Evolutionary conservation across 805 yeast species (phyloP).

Genomic region (Ogataea pilisensis): DNA sequence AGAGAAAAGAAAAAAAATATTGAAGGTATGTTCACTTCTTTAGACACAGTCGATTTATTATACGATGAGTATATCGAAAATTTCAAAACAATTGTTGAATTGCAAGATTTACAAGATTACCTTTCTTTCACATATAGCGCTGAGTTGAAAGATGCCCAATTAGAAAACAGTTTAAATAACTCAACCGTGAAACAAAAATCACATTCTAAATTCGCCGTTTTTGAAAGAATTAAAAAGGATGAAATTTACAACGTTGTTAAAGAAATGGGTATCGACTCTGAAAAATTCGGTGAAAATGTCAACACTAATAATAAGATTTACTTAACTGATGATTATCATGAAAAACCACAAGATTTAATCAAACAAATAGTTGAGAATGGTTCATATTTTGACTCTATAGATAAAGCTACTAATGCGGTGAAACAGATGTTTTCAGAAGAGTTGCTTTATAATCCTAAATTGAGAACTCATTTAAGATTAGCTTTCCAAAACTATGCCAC

Average conservation of each 20-base stretch:
- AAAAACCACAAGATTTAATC: conserved; percentile 59
- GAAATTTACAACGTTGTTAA: conserved; percentile 60
- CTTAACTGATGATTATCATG: conserved; percentile 63
- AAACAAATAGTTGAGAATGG: conserved; percentile 32
- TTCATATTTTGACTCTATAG: conserved; percentile 50
- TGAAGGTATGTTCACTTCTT: conserved; percentile 47
- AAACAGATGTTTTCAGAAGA: conserved; percentile 76
- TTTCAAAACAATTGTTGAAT: conserved; percentile 66
- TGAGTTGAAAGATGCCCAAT: conserved; percentile 44
- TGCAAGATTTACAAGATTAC: conserved; percentile 85
- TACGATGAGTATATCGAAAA: conserved; percentile 50
- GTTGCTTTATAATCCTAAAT: conserved; percentile 72
- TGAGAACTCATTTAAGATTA: conserved; percentile 65
- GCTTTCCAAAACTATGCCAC: conserved; percentile 61
- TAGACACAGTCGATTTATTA: conserved; percentile 55
- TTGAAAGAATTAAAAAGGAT: conserved; percentile 65
- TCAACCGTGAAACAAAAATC: conserved; percentile 34
- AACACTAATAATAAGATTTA: conserved; percentile 63
- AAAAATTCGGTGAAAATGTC: conserved; percentile 78
- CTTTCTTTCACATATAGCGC: conserved; percentile 68
- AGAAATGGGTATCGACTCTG: conserved; percentile 74
- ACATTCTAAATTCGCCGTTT: conserved; percentile 58
- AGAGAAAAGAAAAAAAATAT: conserved; percentile 64
- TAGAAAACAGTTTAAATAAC: conserved; percentile 16
- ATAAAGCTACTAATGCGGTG: conserved; percentile 62